Evolutionary conservation across 495 filamentous ascomycete species (phyloP).

Genomic region (Hyaloscypha variabilis): DNA sequence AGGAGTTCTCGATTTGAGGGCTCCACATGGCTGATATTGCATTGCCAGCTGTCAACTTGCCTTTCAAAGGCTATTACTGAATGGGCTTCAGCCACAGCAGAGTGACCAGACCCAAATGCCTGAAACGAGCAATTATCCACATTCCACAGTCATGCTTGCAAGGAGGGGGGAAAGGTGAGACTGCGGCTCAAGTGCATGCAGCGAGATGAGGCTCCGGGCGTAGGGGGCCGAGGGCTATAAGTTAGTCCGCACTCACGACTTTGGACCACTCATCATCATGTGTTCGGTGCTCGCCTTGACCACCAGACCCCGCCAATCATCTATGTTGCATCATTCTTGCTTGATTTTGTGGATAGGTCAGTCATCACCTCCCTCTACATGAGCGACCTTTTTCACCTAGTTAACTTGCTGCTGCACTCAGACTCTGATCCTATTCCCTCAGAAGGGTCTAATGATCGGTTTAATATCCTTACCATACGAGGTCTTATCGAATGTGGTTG

Average conservation of each 20-base stretch:
- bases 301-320: neutral
- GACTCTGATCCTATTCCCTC: conserved; percentile 10
- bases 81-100: no score
- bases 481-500: conserved; percentile 61
- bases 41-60: neutral
- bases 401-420: neutral
- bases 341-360: neutral
- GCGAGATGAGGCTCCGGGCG: no score
- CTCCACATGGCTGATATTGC: no score
- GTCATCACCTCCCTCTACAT: neutral
- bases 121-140: no score
- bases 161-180: no score
- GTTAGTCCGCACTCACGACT: neutral
- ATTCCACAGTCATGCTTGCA: no score
- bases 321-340: neutral
- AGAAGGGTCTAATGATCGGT: conserved; percentile 24
- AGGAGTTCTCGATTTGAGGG: no score
- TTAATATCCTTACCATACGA: conserved; percentile 59
- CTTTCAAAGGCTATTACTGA: no score
- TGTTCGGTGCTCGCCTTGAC: neutral
- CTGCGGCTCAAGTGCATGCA: no score
- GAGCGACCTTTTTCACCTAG: neutral
- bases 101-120: no score
- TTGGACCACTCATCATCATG: neutral
- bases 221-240: conserved; percentile 1